Conservation (phyloP, 2,329 filamentous ascomycete species). For the Penicillium sp. region DNA sequence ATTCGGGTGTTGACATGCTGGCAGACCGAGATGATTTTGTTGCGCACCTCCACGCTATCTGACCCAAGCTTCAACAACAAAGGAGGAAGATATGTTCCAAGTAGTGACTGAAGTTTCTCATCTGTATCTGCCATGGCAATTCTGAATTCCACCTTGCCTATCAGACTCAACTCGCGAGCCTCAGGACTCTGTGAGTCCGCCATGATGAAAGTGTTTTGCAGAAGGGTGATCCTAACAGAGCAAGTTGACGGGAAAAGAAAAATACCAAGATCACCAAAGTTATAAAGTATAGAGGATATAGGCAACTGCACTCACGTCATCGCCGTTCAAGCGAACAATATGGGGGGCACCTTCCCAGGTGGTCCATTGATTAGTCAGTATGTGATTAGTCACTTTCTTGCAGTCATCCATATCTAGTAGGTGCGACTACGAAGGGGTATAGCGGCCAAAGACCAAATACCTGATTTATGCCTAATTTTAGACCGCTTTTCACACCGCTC, state of each 20-base stretch:
- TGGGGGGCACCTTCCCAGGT: neutral
- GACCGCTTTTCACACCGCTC: too few species aligned
- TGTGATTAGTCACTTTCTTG: neutral
- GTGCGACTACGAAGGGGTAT: too few species aligned
- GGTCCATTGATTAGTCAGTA: neutral
- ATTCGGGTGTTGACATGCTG: slow-evolving; percentile 68
- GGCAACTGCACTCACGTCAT: slow-evolving; percentile 12
- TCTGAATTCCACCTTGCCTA: slow-evolving; percentile 80
- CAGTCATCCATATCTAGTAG: neutral
- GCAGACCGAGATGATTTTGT: slow-evolving; percentile 71
- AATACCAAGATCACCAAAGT: neutral
- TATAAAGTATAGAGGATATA: neutral
- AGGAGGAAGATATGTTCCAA: slow-evolving; percentile 76
- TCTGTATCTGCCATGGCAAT: slow-evolving; percentile 83
- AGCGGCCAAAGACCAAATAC: too few species aligned
- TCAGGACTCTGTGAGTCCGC: slow-evolving; percentile 38
- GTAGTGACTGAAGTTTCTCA: slow-evolving; percentile 71
- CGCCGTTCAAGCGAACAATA: neutral
- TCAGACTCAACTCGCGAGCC: slow-evolving; percentile 72
- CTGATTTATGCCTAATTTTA: too few species aligned
- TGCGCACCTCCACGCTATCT: slow-evolving; percentile 73
- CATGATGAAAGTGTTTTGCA: slow-evolving; percentile 24
- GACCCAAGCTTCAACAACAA: slow-evolving; percentile 84
- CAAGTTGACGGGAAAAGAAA: neutral
- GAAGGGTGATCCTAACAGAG: neutral